A percentile compares a stretch with the other conserved stretches of the same genome.
phyloP scores from a whole-genome alignment of 1,284 basidiomycete species.

The Leccinum subrobustum region DNA sequence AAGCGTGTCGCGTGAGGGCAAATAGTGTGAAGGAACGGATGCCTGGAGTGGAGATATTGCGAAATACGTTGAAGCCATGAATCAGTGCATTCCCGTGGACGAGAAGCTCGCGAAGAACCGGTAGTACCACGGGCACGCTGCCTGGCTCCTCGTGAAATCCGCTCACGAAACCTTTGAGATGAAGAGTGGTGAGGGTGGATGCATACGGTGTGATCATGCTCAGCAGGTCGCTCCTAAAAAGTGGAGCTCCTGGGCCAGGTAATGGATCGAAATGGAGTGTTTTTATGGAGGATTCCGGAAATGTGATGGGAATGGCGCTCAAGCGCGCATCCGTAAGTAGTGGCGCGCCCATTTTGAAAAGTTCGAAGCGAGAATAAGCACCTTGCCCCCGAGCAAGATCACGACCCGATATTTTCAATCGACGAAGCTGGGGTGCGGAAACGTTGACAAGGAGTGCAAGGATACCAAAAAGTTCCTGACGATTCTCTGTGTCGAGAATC shows the following conservation, averaged over 20 bases:
- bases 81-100: constrained; percentile 33
- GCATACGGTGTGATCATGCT: constrained; percentile 32
- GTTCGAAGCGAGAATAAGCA: constrained; percentile 28
- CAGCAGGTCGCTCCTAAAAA: constrained; percentile 29
- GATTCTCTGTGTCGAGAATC: constrained; percentile 33
- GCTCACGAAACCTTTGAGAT: constrained; percentile 34
- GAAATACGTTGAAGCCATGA: constrained; percentile 36
- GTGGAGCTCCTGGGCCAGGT: constrained; percentile 28
- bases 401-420: constrained; percentile 32
- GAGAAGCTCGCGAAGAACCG: constrained; percentile 29
- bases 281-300: constrained; percentile 25
- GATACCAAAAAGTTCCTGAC: constrained; percentile 28
- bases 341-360: constrained; percentile 30
- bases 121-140: constrained; percentile 32
- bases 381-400: constrained; percentile 28
- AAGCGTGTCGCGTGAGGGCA: constrained; percentile 27
- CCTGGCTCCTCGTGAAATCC: constrained; percentile 35
- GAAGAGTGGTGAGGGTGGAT: constrained; percentile 31
- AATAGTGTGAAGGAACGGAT: constrained; percentile 28
- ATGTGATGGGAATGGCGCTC: constrained; percentile 34
- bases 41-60: constrained; percentile 34
- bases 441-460: constrained; percentile 24
- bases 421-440: constrained; percentile 27
- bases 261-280: constrained; percentile 33
- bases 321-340: constrained; percentile 30